phyloP scores from a whole-genome alignment of 2,329 filamentous ascomycete species.

The Decorospora gaudefroyi region DNA sequence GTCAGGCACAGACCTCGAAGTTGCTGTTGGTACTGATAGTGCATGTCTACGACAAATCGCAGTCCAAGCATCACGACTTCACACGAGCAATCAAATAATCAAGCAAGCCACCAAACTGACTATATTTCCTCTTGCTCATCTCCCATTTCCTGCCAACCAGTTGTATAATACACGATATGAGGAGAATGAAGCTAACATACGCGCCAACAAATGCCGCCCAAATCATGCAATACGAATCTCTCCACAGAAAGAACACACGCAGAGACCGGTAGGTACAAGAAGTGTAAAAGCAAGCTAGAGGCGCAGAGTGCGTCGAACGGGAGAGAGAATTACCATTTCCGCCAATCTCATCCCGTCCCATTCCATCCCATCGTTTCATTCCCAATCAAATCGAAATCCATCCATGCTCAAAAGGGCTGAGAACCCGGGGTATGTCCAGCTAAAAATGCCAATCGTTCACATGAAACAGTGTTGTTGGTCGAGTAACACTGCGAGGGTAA shows the following conservation, averaged over 20 bases:
- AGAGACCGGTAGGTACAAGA: conserved; percentile 20
- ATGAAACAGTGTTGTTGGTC: conserved; percentile 12
- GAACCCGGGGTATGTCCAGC: conserved; percentile 24
- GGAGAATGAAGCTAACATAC: conserved; percentile 1
- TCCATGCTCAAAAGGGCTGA: conserved; percentile 6
- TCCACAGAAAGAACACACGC: not conserved
- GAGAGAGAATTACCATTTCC: conserved; percentile 20
- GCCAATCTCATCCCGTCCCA: conserved; percentile 5
- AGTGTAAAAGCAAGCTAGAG: conserved; percentile 11
- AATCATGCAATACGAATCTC: conserved; percentile 1
- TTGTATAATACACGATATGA: conserved; percentile 13
- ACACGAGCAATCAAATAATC: no score
- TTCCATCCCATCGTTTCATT: no score
- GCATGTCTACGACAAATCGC: not conserved
- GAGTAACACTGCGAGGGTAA: conserved; percentile 12
- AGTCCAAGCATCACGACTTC: not conserved
- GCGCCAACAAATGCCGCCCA: conserved; percentile 6
- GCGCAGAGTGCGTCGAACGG: conserved; percentile 10
- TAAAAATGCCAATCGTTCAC: conserved; percentile 26
- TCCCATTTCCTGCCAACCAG: conserved; percentile 1
- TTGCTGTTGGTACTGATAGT: not conserved
- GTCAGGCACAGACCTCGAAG: conserved; percentile 11
- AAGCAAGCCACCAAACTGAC: not conserved
- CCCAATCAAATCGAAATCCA: not conserved
- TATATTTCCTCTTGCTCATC: conserved; percentile 2